Conservation (phyloP, 2,329 filamentous ascomycete species). For the Phialophora tarda region DNA sequence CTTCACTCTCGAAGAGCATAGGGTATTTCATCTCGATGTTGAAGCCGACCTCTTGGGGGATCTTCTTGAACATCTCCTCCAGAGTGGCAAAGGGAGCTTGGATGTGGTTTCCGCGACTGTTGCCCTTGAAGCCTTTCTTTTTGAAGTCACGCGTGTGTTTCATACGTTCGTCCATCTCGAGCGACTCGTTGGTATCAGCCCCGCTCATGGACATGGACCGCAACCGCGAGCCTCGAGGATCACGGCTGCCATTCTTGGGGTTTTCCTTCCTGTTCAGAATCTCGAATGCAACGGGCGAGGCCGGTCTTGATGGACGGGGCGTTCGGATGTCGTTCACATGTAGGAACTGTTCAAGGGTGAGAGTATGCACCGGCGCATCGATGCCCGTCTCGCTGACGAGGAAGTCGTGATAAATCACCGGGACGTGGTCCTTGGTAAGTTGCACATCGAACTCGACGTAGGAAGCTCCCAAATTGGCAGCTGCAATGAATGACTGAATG, state of each 20-base stretch:
- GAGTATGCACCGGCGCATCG: conserved; percentile 91
- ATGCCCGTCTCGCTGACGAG: conserved; percentile 97
- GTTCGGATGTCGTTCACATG: conserved; percentile 72
- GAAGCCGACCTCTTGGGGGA: conserved; percentile 85
- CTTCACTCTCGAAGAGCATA: conserved; percentile 93
- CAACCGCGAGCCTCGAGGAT: conserved; percentile 43
- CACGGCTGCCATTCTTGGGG: conserved; percentile 38
- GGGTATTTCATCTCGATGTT: conserved; percentile 99
- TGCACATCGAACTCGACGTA: conserved; percentile 85
- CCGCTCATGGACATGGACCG: conserved; percentile 67
- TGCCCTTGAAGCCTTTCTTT: conserved; percentile 92
- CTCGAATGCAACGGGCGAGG: conserved; percentile 49
- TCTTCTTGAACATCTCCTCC: conserved; percentile 85
- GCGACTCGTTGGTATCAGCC: conserved; percentile 50
- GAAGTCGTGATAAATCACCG: conserved; percentile 98
- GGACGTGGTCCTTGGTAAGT: conserved; percentile 97
- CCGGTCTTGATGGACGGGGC: conserved; percentile 54
- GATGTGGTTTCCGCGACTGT: conserved; percentile 91
- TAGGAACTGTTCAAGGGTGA: conserved; percentile 94
- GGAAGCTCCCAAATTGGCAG: conserved; percentile 83
- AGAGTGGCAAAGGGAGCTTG: conserved; percentile 95
- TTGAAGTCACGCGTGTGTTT: conserved; percentile 97
- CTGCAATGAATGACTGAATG: conserved; percentile 91
- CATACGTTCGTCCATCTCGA: conserved; percentile 81
- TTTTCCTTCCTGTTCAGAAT: conserved; percentile 29